Conservation (phyloP, 2,329 filamentous ascomycete genomes). For the Rhexocercosporidium sp. region DNA sequence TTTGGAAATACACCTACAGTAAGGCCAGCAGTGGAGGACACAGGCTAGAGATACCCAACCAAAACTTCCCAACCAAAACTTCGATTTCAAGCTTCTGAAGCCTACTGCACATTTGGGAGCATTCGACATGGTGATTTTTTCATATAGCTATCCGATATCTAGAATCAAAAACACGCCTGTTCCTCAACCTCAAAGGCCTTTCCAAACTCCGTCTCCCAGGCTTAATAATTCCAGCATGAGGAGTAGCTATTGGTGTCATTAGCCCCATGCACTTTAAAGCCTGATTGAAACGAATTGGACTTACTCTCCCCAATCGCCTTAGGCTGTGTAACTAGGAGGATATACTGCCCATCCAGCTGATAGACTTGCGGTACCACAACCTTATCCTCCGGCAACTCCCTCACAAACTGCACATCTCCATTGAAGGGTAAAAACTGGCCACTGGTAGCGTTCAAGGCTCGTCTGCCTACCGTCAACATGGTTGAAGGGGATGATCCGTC, state of each 20-base stretch:
- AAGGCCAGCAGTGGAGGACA: conserved; percentile 39
- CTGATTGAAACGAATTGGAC: neutral
- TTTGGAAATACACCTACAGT: conserved; percentile 46
- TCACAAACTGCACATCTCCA: conserved; percentile 18
- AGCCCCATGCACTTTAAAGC: neutral
- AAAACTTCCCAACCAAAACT: conserved; percentile 3
- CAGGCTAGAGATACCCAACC: conserved; percentile 29
- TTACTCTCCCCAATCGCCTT: conserved; percentile 27
- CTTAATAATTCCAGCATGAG: neutral
- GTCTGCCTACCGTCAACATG: conserved; percentile 29
- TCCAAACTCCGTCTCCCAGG: neutral
- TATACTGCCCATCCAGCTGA: conserved; percentile 31
- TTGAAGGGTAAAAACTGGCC: conserved; percentile 25
- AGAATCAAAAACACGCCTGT: neutral
- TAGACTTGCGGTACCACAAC: conserved; percentile 20
- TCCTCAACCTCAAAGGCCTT: neutral
- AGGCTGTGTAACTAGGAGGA: conserved; percentile 25
- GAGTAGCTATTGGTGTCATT: neutral
- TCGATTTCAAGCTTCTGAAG: neutral
- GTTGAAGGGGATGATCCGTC: conserved; percentile 25
- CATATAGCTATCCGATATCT: conserved; percentile 6
- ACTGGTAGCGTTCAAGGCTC: conserved; percentile 29
- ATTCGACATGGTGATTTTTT: neutral
- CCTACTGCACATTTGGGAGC: neutral
- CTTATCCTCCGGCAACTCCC: conserved; percentile 27